Percentiles rank a stretch among this genome's conserved stretches.
phyloP scores from a whole-genome alignment of 352 stramenopile genomes.

The Pythium rhizo-oryzae region DNA sequence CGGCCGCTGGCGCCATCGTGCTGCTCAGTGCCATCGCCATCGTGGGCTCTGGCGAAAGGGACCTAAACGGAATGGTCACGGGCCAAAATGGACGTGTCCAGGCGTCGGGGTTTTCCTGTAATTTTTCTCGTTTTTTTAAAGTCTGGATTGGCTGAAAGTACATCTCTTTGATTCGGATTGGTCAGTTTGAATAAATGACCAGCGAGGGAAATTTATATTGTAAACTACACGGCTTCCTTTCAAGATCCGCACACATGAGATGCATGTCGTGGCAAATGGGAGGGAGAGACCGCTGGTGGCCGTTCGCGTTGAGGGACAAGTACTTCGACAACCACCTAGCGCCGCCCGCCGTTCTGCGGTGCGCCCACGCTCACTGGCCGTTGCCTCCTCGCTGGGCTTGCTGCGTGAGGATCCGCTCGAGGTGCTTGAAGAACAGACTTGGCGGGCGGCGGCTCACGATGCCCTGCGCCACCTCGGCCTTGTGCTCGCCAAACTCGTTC shows the following conservation, averaged over 20 bases:
- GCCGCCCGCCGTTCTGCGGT: too few relatives aligned
- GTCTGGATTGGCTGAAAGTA: conserved; percentile 13
- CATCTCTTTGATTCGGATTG: background rate
- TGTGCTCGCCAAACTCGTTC: conserved; percentile 67
- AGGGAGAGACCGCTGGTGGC: too few relatives aligned
- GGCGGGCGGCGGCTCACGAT: conserved; percentile 71
- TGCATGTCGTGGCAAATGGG: too few relatives aligned
- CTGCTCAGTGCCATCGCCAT: conserved; percentile 30
- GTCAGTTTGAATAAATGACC: conserved; percentile 15
- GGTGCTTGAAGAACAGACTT: conserved; percentile 55
- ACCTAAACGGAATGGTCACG: background rate
- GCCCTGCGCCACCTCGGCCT: conserved; percentile 47
- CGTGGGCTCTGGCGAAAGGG: background rate
- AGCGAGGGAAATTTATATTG: background rate
- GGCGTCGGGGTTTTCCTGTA: background rate
- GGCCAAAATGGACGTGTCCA: background rate
- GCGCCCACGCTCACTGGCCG: background rate
- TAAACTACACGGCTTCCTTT: conserved; percentile 1
- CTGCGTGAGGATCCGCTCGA: conserved; percentile 39
- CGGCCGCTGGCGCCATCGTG: conserved; percentile 11
- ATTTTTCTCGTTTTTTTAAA: background rate
- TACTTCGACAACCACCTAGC: too few relatives aligned
- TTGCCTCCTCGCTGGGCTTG: background rate
- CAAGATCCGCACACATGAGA: conserved; percentile 6
- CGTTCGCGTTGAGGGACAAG: too few relatives aligned